Conservation (phyloP, 148 eudicot species). For the Selenicereus undatus region DNA sequence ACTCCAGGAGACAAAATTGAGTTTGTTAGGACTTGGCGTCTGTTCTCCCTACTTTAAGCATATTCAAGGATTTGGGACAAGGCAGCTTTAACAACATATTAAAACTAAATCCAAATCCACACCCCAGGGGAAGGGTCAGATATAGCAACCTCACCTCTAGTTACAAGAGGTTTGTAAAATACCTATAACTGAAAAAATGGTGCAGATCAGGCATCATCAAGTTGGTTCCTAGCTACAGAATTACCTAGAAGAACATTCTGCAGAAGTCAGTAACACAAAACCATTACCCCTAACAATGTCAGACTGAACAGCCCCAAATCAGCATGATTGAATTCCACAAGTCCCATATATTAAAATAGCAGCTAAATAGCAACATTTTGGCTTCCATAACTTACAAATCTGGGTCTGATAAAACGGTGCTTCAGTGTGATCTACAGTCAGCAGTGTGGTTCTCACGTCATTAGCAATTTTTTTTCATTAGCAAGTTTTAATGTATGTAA, state of each 20-base stretch:
- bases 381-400: background rate
- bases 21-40: too few species aligned
- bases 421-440: background rate
- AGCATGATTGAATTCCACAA: background rate
- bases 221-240: background rate
- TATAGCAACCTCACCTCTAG: too few species aligned
- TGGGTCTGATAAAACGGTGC: background rate
- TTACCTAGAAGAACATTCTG: background rate
- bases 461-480: background rate
- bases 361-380: background rate
- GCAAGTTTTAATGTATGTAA: too few species aligned
- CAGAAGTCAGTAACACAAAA: background rate
- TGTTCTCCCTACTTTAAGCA: too few species aligned
- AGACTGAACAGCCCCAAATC: background rate
- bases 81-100: too few species aligned
- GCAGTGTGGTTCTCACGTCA: background rate
- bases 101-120: too few species aligned
- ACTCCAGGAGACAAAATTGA: too few species aligned
- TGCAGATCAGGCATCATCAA: background rate
- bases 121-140: too few species aligned
- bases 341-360: background rate
- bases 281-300: background rate
- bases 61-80: too few species aligned
- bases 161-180: too few species aligned
- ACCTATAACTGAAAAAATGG: too few species aligned